Evolutionary conservation across 768 basidiomycete species (phyloP), one percentile per base, ranked within the genome.

Genomic region (Naematelia aurantialba): DNA sequence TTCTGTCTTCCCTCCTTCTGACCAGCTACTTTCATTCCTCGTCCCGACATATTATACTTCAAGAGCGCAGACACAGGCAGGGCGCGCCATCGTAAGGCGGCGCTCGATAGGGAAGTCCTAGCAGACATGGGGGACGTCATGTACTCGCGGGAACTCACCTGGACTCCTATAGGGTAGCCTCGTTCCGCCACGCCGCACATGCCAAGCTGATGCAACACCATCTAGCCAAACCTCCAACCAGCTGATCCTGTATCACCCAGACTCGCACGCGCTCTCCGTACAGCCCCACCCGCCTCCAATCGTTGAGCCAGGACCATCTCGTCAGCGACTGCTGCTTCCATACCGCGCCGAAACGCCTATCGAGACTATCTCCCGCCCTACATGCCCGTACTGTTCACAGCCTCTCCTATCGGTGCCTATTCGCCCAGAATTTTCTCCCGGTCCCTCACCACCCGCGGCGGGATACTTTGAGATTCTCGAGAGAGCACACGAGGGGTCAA

Each of bases 171-270:
- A 5, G 72, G 69, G 61, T 70, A 22, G 60, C 26, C 30, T 22
- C 42, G n/a, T 2, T 13, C 19, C n/a, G 19, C 13, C 22, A 10
- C 26, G 8, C 2, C 47, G 45, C 27, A 14, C 39, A 25, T 26
- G 24, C 45, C 26, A 47, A 12, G 26, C 14, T 5, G 10, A 24
- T 12, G 11, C n/a, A 14, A 53, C 25, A 21, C 26, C 1, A 21
- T 27, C 4, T 49, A 73, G 71, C 4, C 70, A 70, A 52, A 76
- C 74, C 1, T 66, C 70, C 19, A 70, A 73, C 51, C 72, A 73
- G 52, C 66, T 73, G 47, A 73, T 76, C 55, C 58, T 76, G 39
- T 76, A 76, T 55, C 70, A 76, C 52, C 68, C 72, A 0, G 68
- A 68, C 0, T 76, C 74, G 1, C 69, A 76, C 54, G 72, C 66